Conservation (phyloP, 2,329 filamentous ascomycete species). For the Aspergillus nomiae region DNA sequence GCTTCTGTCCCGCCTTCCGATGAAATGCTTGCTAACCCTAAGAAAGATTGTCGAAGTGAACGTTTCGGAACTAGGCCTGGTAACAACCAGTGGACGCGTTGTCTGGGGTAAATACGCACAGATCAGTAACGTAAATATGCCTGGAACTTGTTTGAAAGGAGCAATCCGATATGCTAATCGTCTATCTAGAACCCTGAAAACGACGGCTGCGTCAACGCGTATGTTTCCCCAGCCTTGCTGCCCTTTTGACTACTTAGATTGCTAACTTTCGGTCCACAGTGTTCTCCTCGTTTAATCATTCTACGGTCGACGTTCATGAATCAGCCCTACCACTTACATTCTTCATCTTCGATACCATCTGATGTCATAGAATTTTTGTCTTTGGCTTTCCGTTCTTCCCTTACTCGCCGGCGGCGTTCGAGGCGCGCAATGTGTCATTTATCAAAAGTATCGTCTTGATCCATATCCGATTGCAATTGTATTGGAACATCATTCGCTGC, state of each 20-base stretch:
- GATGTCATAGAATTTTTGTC: constrained; percentile 12
- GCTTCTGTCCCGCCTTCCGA: not conserved
- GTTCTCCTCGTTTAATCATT: constrained; percentile 22
- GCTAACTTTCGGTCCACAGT: constrained; percentile 4
- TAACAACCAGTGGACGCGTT: constrained; percentile 88
- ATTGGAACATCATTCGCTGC: not conserved
- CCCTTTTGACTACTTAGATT: not conserved
- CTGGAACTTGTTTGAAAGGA: not conserved
- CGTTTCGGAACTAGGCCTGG: constrained; percentile 85
- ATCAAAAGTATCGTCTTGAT: constrained; percentile 3
- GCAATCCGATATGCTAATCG: constrained; percentile 10
- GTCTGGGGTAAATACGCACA: constrained; percentile 88
- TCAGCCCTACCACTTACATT: not conserved
- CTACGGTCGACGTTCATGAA: not conserved
- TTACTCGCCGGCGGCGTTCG: constrained; percentile 17
- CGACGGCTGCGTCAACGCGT: constrained; percentile 64
- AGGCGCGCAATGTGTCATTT: constrained; percentile 13
- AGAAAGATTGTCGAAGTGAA: constrained; percentile 77
- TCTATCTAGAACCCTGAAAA: constrained; percentile 49
- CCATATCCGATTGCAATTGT: not conserved
- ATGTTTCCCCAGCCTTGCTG: constrained; percentile 24
- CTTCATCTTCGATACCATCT: constrained; percentile 18
- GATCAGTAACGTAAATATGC: constrained; percentile 47
- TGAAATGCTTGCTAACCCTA: not conserved
- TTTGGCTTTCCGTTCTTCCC: constrained; percentile 3